Evolutionary conservation across 2,329 filamentous ascomycete species (phyloP), one percentile per base, ranked within the genome.

Genomic region (Septoria linicola): DNA sequence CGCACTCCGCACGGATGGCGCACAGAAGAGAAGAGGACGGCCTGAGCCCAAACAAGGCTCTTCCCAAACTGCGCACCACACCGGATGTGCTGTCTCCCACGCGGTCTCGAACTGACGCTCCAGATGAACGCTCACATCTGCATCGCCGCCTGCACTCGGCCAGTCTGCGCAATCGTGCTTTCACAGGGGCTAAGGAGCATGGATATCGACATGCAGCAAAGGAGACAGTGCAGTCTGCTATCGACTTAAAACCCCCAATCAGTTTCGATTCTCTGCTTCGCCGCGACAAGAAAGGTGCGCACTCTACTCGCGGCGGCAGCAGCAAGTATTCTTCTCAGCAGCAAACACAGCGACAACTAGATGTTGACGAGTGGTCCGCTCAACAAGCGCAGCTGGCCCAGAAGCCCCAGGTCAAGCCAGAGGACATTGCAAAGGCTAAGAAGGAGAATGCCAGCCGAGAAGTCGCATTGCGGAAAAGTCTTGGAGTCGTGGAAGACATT

Each of bases 401-500:
- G 11, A 53, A 47, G 41, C 47, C 39, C 10, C 63, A 64, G 35
- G 64, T 73, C 43, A 68, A 65, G 17, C 64, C 68, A 4, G 68
- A 68, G 25, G 70, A 76, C 54, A 66, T 76, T 14, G 60, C 61
- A 32, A 66, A 64, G 43, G 72, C 73, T 42, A 65, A 66, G 20
- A 61, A 58, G 37, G 70, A 61, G 58, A 68, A 67, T 62, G 70
- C 49, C 64, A 71, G 63, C 59, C 66, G 73, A 63, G 66, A 62
- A 62, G 63, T 60, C 41, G 68, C 75, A 44, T 66, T 77, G 7
- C 67, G 69, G 5, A 51, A 61, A 16, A 68, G 71, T 17, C 62
- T 77, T 8, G 68, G 72, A 44, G 59, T 58, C 41, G 74, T 90
- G 8, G 65, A 68, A 47, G 65, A 67, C 78, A 77, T 59, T 72